phyloP scores from a whole-genome alignment of 2,329 filamentous ascomycete genomes.

The Nemania serpens region DNA sequence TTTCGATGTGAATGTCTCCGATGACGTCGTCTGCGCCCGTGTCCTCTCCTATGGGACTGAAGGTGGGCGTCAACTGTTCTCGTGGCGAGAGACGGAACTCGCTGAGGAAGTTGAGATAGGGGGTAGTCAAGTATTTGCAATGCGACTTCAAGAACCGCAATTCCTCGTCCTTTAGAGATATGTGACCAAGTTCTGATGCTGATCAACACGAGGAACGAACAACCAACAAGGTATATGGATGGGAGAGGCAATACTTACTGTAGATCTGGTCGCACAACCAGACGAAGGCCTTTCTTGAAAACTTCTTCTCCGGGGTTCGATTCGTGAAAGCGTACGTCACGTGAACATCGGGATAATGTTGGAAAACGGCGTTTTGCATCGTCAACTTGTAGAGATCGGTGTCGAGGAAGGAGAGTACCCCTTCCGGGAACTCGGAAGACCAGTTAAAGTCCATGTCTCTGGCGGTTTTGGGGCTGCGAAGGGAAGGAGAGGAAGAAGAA shows the following conservation, averaged over 20 bases:
- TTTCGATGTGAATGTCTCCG: constrained; percentile 76
- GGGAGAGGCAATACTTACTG: constrained; percentile 55
- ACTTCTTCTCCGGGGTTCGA: constrained; percentile 89
- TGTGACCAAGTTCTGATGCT: constrained; percentile 75
- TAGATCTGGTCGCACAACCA: constrained; percentile 86
- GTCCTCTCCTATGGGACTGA: constrained; percentile 60
- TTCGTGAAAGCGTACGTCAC: constrained; percentile 97
- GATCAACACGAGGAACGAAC: constrained; percentile 11
- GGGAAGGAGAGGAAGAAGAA: neutral
- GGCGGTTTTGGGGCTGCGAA: too few species aligned
- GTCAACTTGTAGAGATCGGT: constrained; percentile 94
- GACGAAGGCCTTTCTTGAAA: constrained; percentile 78
- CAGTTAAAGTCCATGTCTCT: constrained; percentile 66
- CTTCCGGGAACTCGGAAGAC: constrained; percentile 71
- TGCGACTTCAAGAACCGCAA: constrained; percentile 75
- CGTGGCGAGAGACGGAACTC: constrained; percentile 80
- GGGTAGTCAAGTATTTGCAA: constrained; percentile 77
- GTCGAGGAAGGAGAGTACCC: constrained; percentile 81
- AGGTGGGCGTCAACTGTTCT: constrained; percentile 76
- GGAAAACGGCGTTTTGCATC: constrained; percentile 96
- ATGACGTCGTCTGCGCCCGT: constrained; percentile 67
- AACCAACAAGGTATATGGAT: constrained; percentile 14
- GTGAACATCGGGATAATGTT: constrained; percentile 81
- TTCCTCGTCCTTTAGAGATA: constrained; percentile 80
- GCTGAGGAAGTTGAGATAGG: constrained; percentile 81